Percentiles rank a stretch among this genome's conserved stretches.
Conservation (phyloP, 2,329 filamentous ascomycete genomes). For the Fusarium kyushuense region DNA sequence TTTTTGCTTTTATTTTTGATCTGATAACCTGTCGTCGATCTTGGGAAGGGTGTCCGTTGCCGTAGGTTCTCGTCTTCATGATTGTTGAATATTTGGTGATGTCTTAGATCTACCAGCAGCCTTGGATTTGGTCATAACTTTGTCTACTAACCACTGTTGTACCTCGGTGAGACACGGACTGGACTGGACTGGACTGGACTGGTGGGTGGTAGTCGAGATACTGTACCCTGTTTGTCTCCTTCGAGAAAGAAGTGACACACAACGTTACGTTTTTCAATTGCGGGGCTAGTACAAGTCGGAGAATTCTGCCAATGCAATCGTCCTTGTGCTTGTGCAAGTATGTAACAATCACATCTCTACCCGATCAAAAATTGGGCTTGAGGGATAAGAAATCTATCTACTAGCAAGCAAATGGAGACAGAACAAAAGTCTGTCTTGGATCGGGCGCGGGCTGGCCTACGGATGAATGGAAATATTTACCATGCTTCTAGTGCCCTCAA, state of each 20-base stretch:
- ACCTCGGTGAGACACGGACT: not conserved
- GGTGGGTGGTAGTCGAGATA: not conserved
- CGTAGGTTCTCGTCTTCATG: not conserved
- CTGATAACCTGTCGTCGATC: constrained; percentile 15
- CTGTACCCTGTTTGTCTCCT: constrained; percentile 11
- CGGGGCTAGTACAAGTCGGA: constrained; percentile 41
- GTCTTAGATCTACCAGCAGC: not conserved
- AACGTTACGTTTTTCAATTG: constrained; percentile 34
- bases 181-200: not conserved
- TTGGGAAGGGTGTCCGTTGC: not conserved
- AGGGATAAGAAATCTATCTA: not conserved
- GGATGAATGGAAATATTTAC: constrained; percentile 8
- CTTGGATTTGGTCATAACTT: not conserved
- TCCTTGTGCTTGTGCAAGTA: constrained; percentile 41
- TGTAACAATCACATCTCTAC: constrained; percentile 32
- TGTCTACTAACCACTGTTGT: not conserved
- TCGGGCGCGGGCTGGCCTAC: not conserved
- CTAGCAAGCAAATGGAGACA: not conserved
- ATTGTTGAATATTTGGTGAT: not conserved
- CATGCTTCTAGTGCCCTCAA: constrained; percentile 1
- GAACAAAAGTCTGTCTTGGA: not conserved
- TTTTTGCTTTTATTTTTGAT: constrained; percentile 1
- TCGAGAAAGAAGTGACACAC: constrained; percentile 15
- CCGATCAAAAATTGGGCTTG: constrained; percentile 3
- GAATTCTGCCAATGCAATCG: constrained; percentile 44